Conservation (phyloP, 2,329 filamentous ascomycete species). For the Pseudogymnoascus sp. region DNA sequence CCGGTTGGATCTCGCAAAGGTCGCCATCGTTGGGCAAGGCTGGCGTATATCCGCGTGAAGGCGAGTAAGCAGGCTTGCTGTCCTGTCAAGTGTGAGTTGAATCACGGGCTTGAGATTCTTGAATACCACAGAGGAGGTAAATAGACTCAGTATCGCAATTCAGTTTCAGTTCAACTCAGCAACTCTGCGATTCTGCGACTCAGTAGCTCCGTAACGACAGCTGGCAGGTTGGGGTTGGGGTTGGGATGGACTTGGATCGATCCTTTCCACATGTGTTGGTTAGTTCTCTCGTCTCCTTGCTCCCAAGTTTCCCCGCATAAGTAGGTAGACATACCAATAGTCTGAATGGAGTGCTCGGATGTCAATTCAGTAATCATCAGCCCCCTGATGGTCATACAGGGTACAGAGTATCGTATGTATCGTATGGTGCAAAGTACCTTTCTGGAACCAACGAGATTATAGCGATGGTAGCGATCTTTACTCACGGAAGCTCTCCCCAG, state of each 20-base stretch:
- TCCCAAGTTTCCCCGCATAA: neutral
- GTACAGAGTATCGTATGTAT: neutral
- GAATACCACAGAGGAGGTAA: neutral
- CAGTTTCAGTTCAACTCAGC: neutral
- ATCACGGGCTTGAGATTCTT: neutral
- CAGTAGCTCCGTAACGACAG: neutral
- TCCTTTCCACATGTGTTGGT: neutral
- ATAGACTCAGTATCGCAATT: neutral
- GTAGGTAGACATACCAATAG: too few relatives aligned
- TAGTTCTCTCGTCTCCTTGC: neutral
- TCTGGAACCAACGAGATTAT: neutral
- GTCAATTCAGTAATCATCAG: neutral
- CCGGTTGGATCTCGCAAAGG: conserved; percentile 2
- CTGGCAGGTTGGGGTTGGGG: neutral
- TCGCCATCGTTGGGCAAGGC: neutral
- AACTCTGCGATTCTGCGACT: neutral
- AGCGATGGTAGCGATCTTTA: neutral
- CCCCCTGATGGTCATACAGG: neutral
- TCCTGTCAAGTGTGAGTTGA: neutral
- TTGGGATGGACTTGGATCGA: neutral
- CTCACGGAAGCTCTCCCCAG: neutral
- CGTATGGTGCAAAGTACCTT: neutral
- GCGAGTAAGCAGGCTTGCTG: neutral
- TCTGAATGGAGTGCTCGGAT: neutral
- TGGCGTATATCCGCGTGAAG: conserved; percentile 3